phyloP scores from a whole-genome alignment of 2,329 filamentous ascomycete species.

The Talaromyces marneffei region DNA sequence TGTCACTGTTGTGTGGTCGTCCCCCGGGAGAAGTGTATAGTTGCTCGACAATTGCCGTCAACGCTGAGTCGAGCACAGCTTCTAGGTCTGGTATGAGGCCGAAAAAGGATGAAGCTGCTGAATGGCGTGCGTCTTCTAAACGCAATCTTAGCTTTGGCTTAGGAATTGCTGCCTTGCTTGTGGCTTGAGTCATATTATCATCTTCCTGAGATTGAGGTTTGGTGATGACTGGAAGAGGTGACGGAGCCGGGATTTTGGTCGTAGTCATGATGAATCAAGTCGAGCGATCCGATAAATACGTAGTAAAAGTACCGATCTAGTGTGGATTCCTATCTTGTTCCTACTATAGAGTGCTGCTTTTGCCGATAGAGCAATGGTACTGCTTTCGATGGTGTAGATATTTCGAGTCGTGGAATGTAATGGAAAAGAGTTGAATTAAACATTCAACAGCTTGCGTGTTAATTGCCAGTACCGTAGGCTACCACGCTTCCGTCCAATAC shows the following conservation, averaged over 20 bases:
- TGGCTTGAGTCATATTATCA: background rate
- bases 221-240: constrained; percentile 6
- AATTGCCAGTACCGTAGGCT: too few relatives aligned
- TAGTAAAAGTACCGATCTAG: too few relatives aligned
- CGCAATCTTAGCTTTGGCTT: constrained; percentile 19
- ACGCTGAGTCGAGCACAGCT: constrained; percentile 55
- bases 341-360: background rate
- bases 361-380: too few relatives aligned
- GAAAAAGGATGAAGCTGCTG: constrained; percentile 63
- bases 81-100: constrained; percentile 56
- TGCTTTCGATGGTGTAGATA: background rate
- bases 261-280: constrained; percentile 8
- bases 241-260: background rate
- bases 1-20: background rate
- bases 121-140: constrained; percentile 43
- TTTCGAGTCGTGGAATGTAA: background rate
- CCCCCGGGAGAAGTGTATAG: constrained; percentile 55
- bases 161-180: background rate
- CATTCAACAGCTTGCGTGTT: background rate
- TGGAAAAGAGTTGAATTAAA: background rate
- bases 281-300: too few relatives aligned
- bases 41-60: constrained; percentile 62
- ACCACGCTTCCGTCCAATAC: background rate
- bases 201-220: background rate
- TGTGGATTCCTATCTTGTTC: background rate